Evolutionary conservation across 106 monocot species (phyloP).

Genomic region (Posidonia australis): DNA sequence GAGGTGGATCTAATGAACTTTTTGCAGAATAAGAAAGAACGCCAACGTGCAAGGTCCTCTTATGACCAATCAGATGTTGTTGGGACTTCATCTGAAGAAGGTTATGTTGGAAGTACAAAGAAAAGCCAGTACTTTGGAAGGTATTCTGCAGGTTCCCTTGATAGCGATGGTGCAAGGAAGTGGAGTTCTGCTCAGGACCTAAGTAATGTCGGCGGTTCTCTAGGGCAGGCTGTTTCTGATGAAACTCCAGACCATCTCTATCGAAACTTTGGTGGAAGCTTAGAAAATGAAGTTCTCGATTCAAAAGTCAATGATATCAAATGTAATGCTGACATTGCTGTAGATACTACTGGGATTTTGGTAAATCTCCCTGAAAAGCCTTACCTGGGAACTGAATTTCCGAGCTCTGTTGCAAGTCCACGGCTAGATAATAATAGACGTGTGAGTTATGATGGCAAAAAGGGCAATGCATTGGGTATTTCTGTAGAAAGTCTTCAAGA

Average conservation of each 20-base stretch:
- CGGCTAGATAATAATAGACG: slow-evolving; percentile 38
- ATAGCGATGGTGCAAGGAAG: slow-evolving; percentile 55
- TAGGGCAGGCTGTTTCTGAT: slow-evolving; percentile 34
- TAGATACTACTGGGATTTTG: slow-evolving; percentile 24
- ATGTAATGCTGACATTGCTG: slow-evolving; percentile 5
- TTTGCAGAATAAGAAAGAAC: slow-evolving; percentile 94
- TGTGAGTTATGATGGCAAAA: slow-evolving; percentile 33
- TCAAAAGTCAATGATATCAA: slow-evolving; percentile 28
- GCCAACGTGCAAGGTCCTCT: slow-evolving; percentile 63
- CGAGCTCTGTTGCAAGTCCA: slow-evolving; percentile 39
- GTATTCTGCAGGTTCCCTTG: slow-evolving; percentile 65
- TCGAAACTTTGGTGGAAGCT: slow-evolving; percentile 29
- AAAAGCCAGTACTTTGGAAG: slow-evolving; percentile 55
- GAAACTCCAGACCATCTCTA: slow-evolving; percentile 25
- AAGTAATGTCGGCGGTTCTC: slow-evolving; percentile 22
- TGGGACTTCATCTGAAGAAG: slow-evolving; percentile 89
- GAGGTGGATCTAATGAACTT: slow-evolving; percentile 95
- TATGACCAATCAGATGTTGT: slow-evolving; percentile 79
- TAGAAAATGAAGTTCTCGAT: slow-evolving; percentile 21
- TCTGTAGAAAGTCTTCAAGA: slow-evolving; percentile 28
- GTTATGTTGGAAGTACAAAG: slow-evolving; percentile 52
- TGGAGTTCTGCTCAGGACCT: slow-evolving; percentile 62
- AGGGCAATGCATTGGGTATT: slow-evolving; percentile 13
- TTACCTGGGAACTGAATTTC: slow-evolving; percentile 31
- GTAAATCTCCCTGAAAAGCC: slow-evolving; percentile 28